These are phyloP conservation scores for Pythium monospermum DNA, from an alignment of 352 stramenopile genomes.

Conservation along the genomic window DNA sequence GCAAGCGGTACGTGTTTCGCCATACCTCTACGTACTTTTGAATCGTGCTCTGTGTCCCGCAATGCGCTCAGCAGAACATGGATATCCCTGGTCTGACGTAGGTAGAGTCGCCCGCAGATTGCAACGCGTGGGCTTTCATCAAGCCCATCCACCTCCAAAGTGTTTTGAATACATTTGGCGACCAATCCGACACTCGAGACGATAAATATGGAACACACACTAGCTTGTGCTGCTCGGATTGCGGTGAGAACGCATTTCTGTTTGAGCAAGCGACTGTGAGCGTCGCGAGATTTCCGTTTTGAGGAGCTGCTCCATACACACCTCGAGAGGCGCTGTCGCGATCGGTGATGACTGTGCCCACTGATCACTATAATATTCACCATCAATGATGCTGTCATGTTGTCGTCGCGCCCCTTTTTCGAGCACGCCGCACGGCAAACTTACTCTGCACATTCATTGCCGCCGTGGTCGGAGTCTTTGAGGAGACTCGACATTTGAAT, in stretches of 20 bases:
- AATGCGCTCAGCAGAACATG: constrained; percentile 9
- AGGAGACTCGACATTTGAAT: constrained; percentile 28
- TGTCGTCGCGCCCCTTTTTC: no score
- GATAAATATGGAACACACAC: neutral
- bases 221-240: neutral
- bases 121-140: neutral
- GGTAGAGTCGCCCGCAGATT: neutral
- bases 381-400: no score
- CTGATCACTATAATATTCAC: no score
- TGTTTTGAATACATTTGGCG: constrained; percentile 4
- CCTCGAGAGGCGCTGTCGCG: no score
- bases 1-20: neutral
- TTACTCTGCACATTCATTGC: constrained; percentile 9
- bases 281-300: no score
- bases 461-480: neutral
- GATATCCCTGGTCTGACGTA: constrained; percentile 7
- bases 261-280: neutral
- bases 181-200: constrained; percentile 3
- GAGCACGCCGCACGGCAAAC: neutral
- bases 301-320: no score
- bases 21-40: constrained; percentile 11
- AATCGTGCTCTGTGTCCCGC: constrained; percentile 4
- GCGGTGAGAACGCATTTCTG: constrained; percentile 1
- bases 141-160: neutral
- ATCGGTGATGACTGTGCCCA: no score